These are phyloP conservation scores for Lenwebbia sp. DNA, from an alignment of 345 rosid genomes.

Conservation along the genomic window DNA sequence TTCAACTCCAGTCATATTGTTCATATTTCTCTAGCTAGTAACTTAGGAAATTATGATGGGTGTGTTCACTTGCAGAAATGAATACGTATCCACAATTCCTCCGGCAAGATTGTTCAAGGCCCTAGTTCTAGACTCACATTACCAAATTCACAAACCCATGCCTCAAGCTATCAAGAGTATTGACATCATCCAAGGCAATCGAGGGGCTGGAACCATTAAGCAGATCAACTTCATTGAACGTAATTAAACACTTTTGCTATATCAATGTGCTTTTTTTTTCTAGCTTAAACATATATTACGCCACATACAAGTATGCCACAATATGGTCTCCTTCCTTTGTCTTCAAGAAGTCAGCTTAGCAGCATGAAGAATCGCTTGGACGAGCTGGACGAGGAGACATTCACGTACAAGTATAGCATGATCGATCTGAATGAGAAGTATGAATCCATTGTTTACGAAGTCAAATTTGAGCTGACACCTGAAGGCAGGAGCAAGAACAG, in stretches of 20 bases:
- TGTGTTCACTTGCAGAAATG: slow-evolving; percentile 4
- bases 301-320: background rate
- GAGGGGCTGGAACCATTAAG: slow-evolving; percentile 25
- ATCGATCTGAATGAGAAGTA: background rate
- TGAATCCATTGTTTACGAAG: background rate
- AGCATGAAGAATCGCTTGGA: slow-evolving; percentile 9
- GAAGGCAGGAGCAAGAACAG: slow-evolving; percentile 8
- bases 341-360: background rate
- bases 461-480: background rate
- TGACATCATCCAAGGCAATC: slow-evolving; percentile 20
- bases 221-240: slow-evolving; percentile 15
- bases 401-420: background rate
- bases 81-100: slow-evolving; percentile 11
- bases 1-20: background rate
- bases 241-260: background rate
- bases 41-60: slow-evolving; percentile 1
- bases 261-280: background rate
- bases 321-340: background rate
- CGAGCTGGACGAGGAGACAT: background rate
- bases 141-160: slow-evolving; percentile 14
- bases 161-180: slow-evolving; percentile 17
- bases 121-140: slow-evolving; percentile 10
- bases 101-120: slow-evolving; percentile 19
- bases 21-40: background rate
- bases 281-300: background rate